phyloP scores from a whole-genome alignment of 83 land plant species.

The Picea abies region DNA sequence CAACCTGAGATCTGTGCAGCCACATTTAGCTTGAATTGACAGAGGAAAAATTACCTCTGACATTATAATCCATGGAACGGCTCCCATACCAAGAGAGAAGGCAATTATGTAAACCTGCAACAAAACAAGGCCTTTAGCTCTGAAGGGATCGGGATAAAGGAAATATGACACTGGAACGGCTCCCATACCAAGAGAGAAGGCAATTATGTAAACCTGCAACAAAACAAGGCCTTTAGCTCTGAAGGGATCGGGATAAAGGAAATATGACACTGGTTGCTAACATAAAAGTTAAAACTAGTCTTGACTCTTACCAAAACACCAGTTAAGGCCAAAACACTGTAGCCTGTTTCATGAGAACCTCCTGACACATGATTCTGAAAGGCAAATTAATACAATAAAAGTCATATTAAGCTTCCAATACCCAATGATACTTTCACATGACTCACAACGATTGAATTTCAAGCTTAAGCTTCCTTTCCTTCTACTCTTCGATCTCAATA shows the following conservation, averaged over 20 bases:
- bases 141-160: too few relatives aligned
- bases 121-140: background rate
- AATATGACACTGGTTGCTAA: too few relatives aligned
- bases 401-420: too few relatives aligned
- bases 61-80: constrained; percentile 98
- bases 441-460: too few relatives aligned
- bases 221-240: background rate
- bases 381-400: too few relatives aligned
- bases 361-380: constrained; percentile 32
- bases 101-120: constrained; percentile 67
- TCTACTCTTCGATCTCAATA: too few relatives aligned
- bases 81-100: constrained; percentile 90
- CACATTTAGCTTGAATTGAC: too few relatives aligned
- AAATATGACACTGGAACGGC: constrained; percentile 94
- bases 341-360: constrained; percentile 37
- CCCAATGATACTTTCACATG: too few relatives aligned
- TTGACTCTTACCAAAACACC: constrained; percentile 75
- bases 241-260: too few relatives aligned
- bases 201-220: constrained; percentile 64
- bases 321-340: constrained; percentile 63
- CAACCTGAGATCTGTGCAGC: too few relatives aligned
- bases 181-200: constrained; percentile 89
- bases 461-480: too few relatives aligned
- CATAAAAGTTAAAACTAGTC: too few relatives aligned
- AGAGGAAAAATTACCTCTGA: constrained; percentile 70